Percentiles rank a stretch among this genome's conserved stretches.
Conservation (phyloP, 768 basidiomycete genomes). For the Ephemerocybe angulata region DNA sequence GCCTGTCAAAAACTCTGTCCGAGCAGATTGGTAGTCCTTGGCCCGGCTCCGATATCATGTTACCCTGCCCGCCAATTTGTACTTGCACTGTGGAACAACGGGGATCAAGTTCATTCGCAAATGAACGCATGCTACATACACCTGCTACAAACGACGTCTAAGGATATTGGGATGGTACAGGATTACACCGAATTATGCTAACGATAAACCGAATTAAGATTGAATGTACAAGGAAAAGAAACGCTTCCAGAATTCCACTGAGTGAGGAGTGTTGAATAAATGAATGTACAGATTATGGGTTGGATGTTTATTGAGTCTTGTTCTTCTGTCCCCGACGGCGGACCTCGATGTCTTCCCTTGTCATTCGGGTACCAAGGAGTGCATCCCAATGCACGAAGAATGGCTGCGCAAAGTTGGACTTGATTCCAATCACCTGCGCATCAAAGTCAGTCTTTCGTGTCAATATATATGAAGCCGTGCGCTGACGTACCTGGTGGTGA, state of each 20-base stretch:
- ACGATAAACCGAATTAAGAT: too few species aligned
- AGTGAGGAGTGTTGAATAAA: not conserved
- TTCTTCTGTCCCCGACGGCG: conserved; percentile 37
- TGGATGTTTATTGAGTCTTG: too few species aligned
- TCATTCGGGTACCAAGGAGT: conserved; percentile 81
- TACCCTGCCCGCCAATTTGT: too few species aligned
- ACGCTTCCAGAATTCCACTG: too few species aligned
- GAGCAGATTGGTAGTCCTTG: conserved; percentile 48
- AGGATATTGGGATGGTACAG: too few species aligned
- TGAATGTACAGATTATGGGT: too few species aligned
- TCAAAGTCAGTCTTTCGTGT: not conserved
- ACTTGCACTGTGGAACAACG: too few species aligned
- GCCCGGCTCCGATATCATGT: not conserved
- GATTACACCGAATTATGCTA: too few species aligned
- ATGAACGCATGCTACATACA: too few species aligned
- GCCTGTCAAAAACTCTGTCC: conserved; percentile 47
- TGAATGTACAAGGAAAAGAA: too few species aligned
- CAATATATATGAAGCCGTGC: not conserved
- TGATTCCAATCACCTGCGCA: conserved; percentile 72
- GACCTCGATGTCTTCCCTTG: conserved; percentile 58
- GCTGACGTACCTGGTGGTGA: conserved; percentile 76
- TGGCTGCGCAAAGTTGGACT: conserved; percentile 93
- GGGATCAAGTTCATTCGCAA: too few species aligned
- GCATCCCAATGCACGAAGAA: conserved; percentile 96
- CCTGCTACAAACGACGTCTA: too few species aligned